Conservation (phyloP, 176 grass and related monocot genomes). For the Triticum timopheevii region DNA sequence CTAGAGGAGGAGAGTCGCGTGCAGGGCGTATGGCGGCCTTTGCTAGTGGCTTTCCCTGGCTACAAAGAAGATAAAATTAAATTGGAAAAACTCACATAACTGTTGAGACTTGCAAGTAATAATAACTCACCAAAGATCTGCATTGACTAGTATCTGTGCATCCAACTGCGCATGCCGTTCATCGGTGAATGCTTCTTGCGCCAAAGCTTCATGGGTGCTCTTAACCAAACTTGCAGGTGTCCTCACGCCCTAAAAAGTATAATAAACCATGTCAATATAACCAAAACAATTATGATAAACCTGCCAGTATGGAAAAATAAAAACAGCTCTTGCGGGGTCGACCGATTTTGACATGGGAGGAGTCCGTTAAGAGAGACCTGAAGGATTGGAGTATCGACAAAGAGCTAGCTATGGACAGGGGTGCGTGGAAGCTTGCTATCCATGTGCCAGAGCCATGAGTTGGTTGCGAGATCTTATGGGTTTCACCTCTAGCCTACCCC, state of each 20-base stretch:
- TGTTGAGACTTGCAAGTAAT: neutral
- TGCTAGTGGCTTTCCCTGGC: slow-evolving; percentile 42
- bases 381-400: too few relatives aligned
- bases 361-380: too few relatives aligned
- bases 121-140: slow-evolving; percentile 53
- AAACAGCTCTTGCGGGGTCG: neutral
- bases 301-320: neutral
- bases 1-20: too few relatives aligned
- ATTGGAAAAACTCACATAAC: neutral
- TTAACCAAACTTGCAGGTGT: neutral
- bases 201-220: slow-evolving; percentile 23
- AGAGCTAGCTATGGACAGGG: too few relatives aligned
- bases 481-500: too few relatives aligned
- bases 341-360: too few relatives aligned
- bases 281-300: neutral
- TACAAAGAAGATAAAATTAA: slow-evolving; percentile 38
- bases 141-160: slow-evolving; percentile 58
- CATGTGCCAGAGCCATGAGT: too few relatives aligned
- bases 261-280: neutral
- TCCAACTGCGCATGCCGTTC: slow-evolving; percentile 13
- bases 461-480: too few relatives aligned
- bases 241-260: slow-evolving; percentile 25
- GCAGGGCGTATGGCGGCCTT: slow-evolving; percentile 34
- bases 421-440: too few relatives aligned
- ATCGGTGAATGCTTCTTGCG: slow-evolving; percentile 48